phyloP scores from a whole-genome alignment of 306 rosid genomes.

The Ormosia emarginata region DNA sequence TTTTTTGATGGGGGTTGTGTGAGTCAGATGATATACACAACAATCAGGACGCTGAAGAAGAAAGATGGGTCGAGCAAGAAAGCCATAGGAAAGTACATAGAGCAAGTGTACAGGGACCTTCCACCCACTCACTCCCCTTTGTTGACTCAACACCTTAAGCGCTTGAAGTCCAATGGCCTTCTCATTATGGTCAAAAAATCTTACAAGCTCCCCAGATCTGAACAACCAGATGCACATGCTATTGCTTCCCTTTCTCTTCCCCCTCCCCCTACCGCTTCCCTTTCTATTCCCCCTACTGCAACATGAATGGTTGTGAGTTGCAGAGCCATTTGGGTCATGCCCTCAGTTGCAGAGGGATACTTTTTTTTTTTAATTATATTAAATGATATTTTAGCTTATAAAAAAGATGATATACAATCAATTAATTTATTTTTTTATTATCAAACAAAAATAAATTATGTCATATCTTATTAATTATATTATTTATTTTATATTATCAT shows the following conservation, averaged over 20 bases:
- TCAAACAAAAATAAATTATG: no score
- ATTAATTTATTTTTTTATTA: no score
- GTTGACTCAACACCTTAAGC: slow-evolving; percentile 57
- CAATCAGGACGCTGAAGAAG: slow-evolving; percentile 56
- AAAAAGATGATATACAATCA: no score
- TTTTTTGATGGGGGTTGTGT: neutral
- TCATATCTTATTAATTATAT: no score
- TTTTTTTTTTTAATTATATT: no score
- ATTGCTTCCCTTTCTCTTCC: neutral
- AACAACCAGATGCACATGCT: neutral
- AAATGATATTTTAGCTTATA: no score
- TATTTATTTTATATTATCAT: no score
- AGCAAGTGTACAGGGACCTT: slow-evolving; percentile 40
- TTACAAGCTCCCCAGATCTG: slow-evolving; percentile 58
- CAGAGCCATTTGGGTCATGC: no score
- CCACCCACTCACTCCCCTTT: slow-evolving; percentile 43
- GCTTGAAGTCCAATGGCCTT: slow-evolving; percentile 37
- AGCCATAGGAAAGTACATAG: slow-evolving; percentile 67
- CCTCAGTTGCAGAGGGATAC: no score
- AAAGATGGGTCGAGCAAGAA: slow-evolving; percentile 67
- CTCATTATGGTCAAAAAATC: slow-evolving; percentile 65
- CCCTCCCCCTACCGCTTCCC: neutral
- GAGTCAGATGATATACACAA: slow-evolving; percentile 62
- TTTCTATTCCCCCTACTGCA: no score
- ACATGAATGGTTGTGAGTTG: no score